These are phyloP conservation scores for Neurospora sp. DNA, from an alignment of 495 filamentous ascomycete genomes.

Conservation along the genomic window DNA sequence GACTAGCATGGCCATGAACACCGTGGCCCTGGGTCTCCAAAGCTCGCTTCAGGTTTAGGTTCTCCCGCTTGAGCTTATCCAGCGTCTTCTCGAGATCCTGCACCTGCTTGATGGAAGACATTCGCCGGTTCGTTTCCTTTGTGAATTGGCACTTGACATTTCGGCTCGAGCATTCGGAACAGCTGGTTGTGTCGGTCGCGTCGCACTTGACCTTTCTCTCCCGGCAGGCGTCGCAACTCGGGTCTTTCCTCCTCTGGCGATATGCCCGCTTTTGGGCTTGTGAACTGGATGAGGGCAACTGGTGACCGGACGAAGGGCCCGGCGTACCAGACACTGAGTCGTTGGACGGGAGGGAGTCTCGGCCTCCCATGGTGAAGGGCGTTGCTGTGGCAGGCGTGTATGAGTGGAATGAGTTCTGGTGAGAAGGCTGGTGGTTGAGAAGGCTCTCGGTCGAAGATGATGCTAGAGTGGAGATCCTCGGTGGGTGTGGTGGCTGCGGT, in stretches of 20 bases:
- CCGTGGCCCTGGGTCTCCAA: background rate
- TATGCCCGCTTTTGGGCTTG: slow-evolving; percentile 85
- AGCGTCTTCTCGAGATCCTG: slow-evolving; percentile 95
- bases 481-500: slow-evolving; percentile 13
- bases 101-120: slow-evolving; percentile 99
- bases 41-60: slow-evolving; percentile 42
- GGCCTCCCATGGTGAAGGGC: slow-evolving; percentile 35
- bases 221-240: slow-evolving; percentile 93
- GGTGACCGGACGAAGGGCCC: slow-evolving; percentile 29
- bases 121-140: slow-evolving; percentile 95
- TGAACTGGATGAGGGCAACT: slow-evolving; percentile 31
- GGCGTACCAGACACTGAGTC: slow-evolving; percentile 43
- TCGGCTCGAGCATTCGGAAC: slow-evolving; percentile 90
- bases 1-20: background rate
- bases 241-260: slow-evolving; percentile 88
- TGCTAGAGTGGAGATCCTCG: background rate
- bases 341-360: slow-evolving; percentile 43
- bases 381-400: slow-evolving; percentile 37
- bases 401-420: slow-evolving; percentile 25
- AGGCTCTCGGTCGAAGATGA: slow-evolving; percentile 1
- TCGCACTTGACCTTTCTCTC: slow-evolving; percentile 99
- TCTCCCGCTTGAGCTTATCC: slow-evolving; percentile 59
- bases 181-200: slow-evolving; percentile 89
- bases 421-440: slow-evolving; percentile 18
- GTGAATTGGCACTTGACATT: slow-evolving; percentile 98